Percentiles rank a stretch among this genome's conserved stretches.
Evolutionary conservation across 2,329 filamentous ascomycete species (phyloP).

Genomic region (Mycogone perniciosa): DNA sequence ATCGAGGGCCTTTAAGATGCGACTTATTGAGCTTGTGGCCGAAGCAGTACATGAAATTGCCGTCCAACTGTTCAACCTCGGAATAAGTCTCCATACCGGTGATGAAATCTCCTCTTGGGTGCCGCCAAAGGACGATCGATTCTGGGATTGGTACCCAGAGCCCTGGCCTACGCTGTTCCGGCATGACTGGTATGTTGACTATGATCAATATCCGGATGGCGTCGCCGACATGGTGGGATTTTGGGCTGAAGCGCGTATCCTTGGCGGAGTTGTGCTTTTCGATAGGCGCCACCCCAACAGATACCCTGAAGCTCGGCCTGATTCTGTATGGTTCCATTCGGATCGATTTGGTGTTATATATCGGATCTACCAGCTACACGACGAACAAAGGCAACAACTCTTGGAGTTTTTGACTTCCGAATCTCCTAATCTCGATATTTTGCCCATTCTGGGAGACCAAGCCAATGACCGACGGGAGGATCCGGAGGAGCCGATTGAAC

Average conservation of each 20-base stretch:
- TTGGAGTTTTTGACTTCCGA: constrained; percentile 16
- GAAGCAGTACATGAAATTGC: constrained; percentile 25
- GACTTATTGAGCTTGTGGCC: constrained; percentile 27
- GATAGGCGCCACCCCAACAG: constrained; percentile 14
- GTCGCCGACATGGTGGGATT: constrained; percentile 17
- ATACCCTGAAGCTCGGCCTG: not conserved
- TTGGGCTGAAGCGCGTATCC: constrained; percentile 23
- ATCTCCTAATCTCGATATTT: not conserved
- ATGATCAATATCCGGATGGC: constrained; percentile 21
- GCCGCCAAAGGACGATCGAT: constrained; percentile 12
- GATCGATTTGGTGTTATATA: constrained; percentile 15
- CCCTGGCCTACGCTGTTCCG: constrained; percentile 21
- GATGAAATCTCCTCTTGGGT: constrained; percentile 19
- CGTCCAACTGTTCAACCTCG: constrained; percentile 18
- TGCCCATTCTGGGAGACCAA: constrained; percentile 8
- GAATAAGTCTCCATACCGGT: constrained; percentile 18
- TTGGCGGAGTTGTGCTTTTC: constrained; percentile 26
- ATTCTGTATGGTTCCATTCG: constrained; percentile 20
- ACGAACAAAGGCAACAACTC: constrained; percentile 18
- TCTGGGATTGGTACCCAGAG: not conserved
- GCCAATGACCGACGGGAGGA: constrained; percentile 5
- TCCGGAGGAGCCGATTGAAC: constrained; percentile 13
- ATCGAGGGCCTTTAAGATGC: constrained; percentile 22
- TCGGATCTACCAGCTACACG: constrained; percentile 20
- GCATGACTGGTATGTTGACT: constrained; percentile 18